Percentiles rank a stretch among this genome's conserved stretches.
phyloP scores from a whole-genome alignment of 768 basidiomycete genomes.

The Goffeauzyma gilvescens region DNA sequence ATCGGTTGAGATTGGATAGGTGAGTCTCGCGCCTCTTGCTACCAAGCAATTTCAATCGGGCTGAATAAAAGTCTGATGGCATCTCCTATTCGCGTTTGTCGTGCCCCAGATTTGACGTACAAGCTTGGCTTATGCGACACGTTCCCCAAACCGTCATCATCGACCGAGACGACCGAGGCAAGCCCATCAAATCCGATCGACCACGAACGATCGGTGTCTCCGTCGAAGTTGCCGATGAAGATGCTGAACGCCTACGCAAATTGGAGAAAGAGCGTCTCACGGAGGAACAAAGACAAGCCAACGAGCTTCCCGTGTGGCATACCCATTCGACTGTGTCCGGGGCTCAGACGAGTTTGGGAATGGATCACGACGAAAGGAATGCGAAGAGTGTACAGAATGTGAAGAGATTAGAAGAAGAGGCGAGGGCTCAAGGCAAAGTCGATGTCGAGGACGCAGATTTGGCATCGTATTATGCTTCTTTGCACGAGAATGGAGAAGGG shows the following conservation, averaged over 20 bases:
- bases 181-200: conserved; percentile 1
- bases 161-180: conserved; percentile 9
- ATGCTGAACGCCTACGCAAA: conserved; percentile 70
- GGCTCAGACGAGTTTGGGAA: conserved; percentile 69
- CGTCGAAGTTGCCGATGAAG: conserved; percentile 53
- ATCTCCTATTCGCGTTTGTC: too few relatives aligned
- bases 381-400: conserved; percentile 2
- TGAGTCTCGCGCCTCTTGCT: conserved; percentile 33
- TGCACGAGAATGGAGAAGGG: conserved; percentile 10
- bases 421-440: not conserved
- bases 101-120: conserved; percentile 6
- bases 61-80: not conserved
- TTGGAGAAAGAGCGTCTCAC: conserved; percentile 56
- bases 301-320: conserved; percentile 84
- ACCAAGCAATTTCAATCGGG: not conserved
- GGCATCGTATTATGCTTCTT: conserved; percentile 2
- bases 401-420: not conserved
- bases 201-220: conserved; percentile 34
- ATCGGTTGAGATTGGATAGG: conserved; percentile 67
- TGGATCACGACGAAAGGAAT: conserved; percentile 21
- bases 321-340: conserved; percentile 88
- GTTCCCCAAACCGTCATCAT: conserved; percentile 10
- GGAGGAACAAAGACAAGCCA: conserved; percentile 52
- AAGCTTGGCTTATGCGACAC: conserved; percentile 10
- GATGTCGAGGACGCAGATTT: conserved; percentile 9